Percentiles rank a stretch among this genome's conserved stretches.
Conservation (phyloP, 306 rosid species). For the Fragaria vesca region DNA sequence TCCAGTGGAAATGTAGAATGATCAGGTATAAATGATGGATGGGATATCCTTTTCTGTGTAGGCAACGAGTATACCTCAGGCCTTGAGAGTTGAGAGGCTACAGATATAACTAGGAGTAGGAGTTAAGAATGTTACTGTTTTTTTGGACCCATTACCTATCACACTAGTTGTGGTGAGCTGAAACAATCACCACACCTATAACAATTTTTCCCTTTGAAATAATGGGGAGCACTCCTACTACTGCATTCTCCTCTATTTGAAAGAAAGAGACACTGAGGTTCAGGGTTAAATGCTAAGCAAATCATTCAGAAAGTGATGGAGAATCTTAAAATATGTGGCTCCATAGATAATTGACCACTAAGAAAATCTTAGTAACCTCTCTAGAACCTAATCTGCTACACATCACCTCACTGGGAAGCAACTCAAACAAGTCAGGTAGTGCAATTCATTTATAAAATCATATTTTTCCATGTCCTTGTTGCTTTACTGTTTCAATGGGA, state of each 20-base stretch:
- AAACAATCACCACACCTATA: constrained; percentile 64
- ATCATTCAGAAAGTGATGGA: not conserved
- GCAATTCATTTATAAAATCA: not conserved
- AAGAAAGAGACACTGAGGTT: not conserved
- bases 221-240: not conserved
- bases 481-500: not conserved
- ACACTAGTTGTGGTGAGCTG: constrained; percentile 51
- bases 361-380: not conserved
- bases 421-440: not conserved
- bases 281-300: not conserved
- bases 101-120: constrained; percentile 45
- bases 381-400: not conserved
- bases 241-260: not conserved
- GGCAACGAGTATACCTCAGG: constrained; percentile 68
- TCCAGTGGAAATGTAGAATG: not conserved
- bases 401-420: not conserved
- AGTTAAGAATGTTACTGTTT: constrained; percentile 46
- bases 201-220: not conserved
- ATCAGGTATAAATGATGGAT: constrained; percentile 35
- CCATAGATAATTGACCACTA: not conserved
- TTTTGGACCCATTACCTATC: constrained; percentile 50
- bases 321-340: not conserved
- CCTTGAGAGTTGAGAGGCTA: constrained; percentile 27
- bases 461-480: not conserved
- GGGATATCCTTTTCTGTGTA: constrained; percentile 74